phyloP scores from a whole-genome alignment of 2,329 filamentous ascomycete species.

The Pleoardoris graminearum region DNA sequence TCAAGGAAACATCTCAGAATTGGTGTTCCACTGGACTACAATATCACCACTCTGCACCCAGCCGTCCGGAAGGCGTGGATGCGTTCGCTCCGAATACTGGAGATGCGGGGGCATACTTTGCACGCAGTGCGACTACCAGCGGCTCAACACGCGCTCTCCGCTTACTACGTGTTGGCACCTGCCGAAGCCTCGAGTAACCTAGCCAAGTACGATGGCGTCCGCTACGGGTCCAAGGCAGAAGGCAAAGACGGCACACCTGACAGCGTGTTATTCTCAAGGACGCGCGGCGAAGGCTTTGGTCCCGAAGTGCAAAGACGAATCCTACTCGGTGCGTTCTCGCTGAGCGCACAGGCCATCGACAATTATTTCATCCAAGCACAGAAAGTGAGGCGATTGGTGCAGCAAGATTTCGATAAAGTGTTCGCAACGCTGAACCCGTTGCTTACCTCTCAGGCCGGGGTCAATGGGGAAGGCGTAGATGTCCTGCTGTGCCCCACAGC shows the following conservation, averaged over 20 bases:
- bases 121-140: conserved; percentile 79
- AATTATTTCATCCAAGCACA: conserved; percentile 98
- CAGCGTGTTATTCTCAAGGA: conserved; percentile 66
- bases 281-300: conserved; percentile 76
- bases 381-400: conserved; percentile 79
- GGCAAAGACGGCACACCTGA: conserved; percentile 61
- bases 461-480: conserved; percentile 68
- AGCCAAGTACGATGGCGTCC: conserved; percentile 95
- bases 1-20: conserved; percentile 46
- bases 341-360: conserved; percentile 87
- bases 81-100: conserved; percentile 62
- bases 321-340: conserved; percentile 82
- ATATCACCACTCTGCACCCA: conserved; percentile 76
- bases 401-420: conserved; percentile 80
- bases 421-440: conserved; percentile 75
- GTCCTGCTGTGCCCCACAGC: conserved; percentile 87
- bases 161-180: conserved; percentile 94
- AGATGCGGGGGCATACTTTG: conserved; percentile 68
- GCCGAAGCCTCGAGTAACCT: conserved; percentile 96
- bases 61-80: conserved; percentile 72
- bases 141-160: conserved; percentile 82
- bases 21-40: conserved; percentile 76
- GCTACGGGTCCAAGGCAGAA: conserved; percentile 70
- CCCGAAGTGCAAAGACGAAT: conserved; percentile 85
- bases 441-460: conserved; percentile 49